Percentiles rank a stretch among this genome's conserved stretches.
phyloP scores from a whole-genome alignment of 257 asterid species.

The Asclepias syriaca region DNA sequence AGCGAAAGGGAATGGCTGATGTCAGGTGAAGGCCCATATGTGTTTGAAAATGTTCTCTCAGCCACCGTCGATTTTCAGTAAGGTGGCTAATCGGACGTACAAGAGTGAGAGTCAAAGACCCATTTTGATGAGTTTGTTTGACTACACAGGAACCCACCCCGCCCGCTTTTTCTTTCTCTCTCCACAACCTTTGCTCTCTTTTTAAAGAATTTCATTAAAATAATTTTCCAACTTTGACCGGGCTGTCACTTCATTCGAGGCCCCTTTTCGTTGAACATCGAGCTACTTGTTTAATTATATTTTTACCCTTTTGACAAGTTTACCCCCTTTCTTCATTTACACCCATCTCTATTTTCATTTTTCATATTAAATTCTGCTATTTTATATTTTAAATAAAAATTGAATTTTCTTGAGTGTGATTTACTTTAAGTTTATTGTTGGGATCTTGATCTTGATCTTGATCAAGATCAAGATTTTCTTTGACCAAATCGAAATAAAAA shows the following conservation, averaged over 20 bases:
- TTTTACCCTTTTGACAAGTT: background rate
- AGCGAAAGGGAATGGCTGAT: background rate
- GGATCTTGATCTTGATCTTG: no score
- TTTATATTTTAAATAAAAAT: no score
- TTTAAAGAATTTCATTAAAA: background rate
- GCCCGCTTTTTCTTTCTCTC: background rate
- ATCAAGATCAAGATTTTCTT: no score
- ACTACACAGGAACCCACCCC: constrained; percentile 14
- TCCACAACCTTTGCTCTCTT: background rate
- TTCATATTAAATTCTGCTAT: no score
- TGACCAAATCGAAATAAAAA: no score
- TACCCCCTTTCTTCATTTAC: constrained; percentile 10
- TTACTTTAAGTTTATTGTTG: no score
- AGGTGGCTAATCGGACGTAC: constrained; percentile 15
- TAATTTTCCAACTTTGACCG: constrained; percentile 47
- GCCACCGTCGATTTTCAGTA: constrained; percentile 4
- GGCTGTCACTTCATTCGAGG: constrained; percentile 48
- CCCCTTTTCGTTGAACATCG: constrained; percentile 52
- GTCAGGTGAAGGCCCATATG: constrained; percentile 4
- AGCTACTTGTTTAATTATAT: constrained; percentile 9
- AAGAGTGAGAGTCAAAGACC: constrained; percentile 31
- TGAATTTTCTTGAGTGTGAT: no score
- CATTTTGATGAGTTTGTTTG: constrained; percentile 30
- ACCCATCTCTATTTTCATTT: no score
- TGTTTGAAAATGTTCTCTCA: background rate